Evolutionary conservation across 371 early-diverging fungal genomes (phyloP).

Genomic region (Cokeromyces recurvatus): DNA sequence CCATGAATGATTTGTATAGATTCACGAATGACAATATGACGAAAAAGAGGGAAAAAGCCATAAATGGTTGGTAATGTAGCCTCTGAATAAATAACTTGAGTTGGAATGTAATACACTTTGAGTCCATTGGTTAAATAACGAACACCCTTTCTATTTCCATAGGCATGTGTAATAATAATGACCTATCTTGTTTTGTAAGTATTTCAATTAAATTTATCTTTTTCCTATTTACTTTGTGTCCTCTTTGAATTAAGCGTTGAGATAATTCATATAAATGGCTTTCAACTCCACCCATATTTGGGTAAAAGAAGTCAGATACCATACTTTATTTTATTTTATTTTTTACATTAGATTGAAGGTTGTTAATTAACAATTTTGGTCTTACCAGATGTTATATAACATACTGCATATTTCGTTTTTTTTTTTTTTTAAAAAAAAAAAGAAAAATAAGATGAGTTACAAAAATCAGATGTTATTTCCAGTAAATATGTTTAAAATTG

Average conservation of each 20-base stretch:
- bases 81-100: slow-evolving; percentile 80
- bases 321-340: slow-evolving; percentile 43
- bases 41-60: slow-evolving; percentile 86
- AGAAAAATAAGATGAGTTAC: background rate
- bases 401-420: slow-evolving; percentile 15
- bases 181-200: slow-evolving; percentile 34
- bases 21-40: slow-evolving; percentile 90
- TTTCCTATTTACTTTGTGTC: slow-evolving; percentile 77
- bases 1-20: slow-evolving; percentile 96
- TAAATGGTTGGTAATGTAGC: slow-evolving; percentile 95
- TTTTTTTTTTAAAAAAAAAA: background rate
- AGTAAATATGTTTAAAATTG: no score
- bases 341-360: background rate
- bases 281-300: slow-evolving; percentile 98
- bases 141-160: slow-evolving; percentile 83
- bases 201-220: background rate
- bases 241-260: slow-evolving; percentile 83
- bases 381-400: slow-evolving; percentile 55
- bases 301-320: slow-evolving; percentile 98
- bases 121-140: slow-evolving; percentile 91
- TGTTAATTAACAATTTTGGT: no score
- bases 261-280: slow-evolving; percentile 94
- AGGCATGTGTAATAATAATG: slow-evolving; percentile 86
- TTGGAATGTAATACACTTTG: slow-evolving; percentile 97
- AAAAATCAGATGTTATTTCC: no score